Evolutionary conservation across 257 asterid species (phyloP), one percentile per base, ranked within the genome.

Genomic region (Gentiana macrophylla): DNA sequence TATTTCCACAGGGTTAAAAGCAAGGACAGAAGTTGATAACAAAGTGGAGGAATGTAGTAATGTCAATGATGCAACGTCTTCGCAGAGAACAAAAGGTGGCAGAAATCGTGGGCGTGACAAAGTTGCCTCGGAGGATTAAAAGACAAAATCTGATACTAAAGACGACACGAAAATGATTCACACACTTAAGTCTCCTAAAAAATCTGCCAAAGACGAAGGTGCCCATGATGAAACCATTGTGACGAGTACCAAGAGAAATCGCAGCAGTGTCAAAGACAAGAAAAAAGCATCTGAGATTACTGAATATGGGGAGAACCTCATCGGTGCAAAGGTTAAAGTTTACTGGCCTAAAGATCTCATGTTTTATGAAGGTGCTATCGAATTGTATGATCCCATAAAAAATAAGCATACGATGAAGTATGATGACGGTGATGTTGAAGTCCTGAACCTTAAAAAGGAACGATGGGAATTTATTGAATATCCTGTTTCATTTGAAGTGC

Each of bases 301-400:
- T 37, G 76, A 72, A 66, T 67, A 61, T 11, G 94, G 74, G 41
- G 65, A 80, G 74, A 72, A 69, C 66, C 69, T 88, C 74, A 81
- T 88, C 70, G 95, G 97, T 68, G 67, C 80, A 53, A 86, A 67
- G 74, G 80, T 92, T 62, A 86, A 71, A 73, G 94, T 92, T 59
- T 92, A 84, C 86, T 92, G 99, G 99, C 99, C 97, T 0, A 35
- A 66, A 24, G 99, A 92, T 82, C 56, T 48, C 24, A 8, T 1
- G 99, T 92, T 51, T 70, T 92, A 92, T 65, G 84, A 81, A 66
- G 99, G 99, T 46, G 79, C 67, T 32, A 49, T 88, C 74, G 66
- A 60, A 12, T 75, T 80, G 51, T 92, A 73, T 80, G 94, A 92
- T 76, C 53, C 80, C 70, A 80, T 12, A 62, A 83, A 74, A 72